Percentiles rank a stretch among this genome's conserved stretches.
Evolutionary conservation across 176 grass and related monocot genomes (phyloP).

Genomic region (Oryza rufipogon): DNA sequence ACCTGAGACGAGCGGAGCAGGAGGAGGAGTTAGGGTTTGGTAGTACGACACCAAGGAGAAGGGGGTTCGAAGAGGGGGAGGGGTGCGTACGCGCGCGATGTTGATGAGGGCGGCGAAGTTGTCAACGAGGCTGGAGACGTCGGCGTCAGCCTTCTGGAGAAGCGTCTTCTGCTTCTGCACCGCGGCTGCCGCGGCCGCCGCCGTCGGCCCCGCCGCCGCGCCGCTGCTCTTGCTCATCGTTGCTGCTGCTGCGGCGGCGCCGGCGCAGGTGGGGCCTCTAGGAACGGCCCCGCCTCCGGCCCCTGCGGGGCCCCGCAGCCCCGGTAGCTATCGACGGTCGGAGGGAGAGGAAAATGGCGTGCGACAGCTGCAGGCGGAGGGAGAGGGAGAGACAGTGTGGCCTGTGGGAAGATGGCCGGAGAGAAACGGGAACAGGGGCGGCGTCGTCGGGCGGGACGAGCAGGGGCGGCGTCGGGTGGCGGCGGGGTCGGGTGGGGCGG

Average conservation of each 20-base stretch:
- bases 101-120: constrained; percentile 74
- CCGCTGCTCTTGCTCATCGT: constrained; percentile 48
- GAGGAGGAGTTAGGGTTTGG: constrained; percentile 1
- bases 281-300: too few species aligned
- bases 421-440: too few species aligned
- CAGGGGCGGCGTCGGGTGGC: too few species aligned
- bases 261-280: background rate
- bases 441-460: too few species aligned
- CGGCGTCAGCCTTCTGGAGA: constrained; percentile 73
- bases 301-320: too few species aligned
- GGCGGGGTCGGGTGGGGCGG: too few species aligned
- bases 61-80: background rate
- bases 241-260: background rate
- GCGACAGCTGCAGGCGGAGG: too few species aligned
- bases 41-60: background rate
- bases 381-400: too few species aligned
- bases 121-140: constrained; percentile 73
- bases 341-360: too few species aligned
- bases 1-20: constrained; percentile 47
- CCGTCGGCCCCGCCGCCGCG: constrained; percentile 66
- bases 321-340: too few species aligned
- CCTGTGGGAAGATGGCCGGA: too few species aligned
- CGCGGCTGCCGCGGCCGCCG: constrained; percentile 54
- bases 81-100: constrained; percentile 61
- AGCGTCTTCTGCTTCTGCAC: constrained; percentile 88